These are phyloP conservation scores for Trametes cubensis DNA, from an alignment of 768 basidiomycete species.

Conservation along the genomic window DNA sequence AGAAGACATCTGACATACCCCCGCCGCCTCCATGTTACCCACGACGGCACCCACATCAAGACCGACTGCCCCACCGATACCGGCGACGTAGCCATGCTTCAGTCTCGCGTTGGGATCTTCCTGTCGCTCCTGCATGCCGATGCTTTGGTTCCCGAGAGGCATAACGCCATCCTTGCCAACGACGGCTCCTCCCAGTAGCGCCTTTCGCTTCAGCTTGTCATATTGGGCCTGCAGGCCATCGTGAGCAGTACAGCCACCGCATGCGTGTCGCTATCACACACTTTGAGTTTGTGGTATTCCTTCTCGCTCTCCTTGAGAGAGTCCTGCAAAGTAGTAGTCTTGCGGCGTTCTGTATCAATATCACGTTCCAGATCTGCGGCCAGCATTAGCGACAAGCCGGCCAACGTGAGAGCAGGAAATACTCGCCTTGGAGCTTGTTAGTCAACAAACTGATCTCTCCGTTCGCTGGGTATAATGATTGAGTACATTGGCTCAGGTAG, in stretches of 20 bases:
- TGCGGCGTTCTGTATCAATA: slow-evolving; percentile 77
- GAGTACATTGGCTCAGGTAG: not conserved
- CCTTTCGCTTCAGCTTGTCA: slow-evolving; percentile 82
- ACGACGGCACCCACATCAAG: slow-evolving; percentile 59
- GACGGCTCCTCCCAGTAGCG: slow-evolving; percentile 56
- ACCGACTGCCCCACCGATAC: slow-evolving; percentile 29
- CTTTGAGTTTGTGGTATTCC: slow-evolving; percentile 88
- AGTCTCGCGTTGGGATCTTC: slow-evolving; percentile 3
- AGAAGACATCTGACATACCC: slow-evolving; percentile 53
- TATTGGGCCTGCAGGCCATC: slow-evolving; percentile 58
- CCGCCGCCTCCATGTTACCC: slow-evolving; percentile 66
- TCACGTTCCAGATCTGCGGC: slow-evolving; percentile 74
- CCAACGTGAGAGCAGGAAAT: not conserved
- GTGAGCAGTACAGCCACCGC: not conserved
- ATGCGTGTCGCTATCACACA: slow-evolving; percentile 25
- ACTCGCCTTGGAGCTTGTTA: slow-evolving; percentile 64
- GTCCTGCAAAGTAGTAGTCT: slow-evolving; percentile 74
- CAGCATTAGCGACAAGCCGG: not conserved
- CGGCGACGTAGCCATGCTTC: slow-evolving; percentile 32
- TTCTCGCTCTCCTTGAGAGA: slow-evolving; percentile 75
- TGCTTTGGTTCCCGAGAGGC: slow-evolving; percentile 20
- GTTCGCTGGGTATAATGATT: slow-evolving; percentile 54
- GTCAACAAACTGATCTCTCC: slow-evolving; percentile 72
- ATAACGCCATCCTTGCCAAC: slow-evolving; percentile 9
- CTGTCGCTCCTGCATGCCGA: slow-evolving; percentile 22